phyloP scores from a whole-genome alignment of 1,284 basidiomycete species.

The Apiotrichum siamense region DNA sequence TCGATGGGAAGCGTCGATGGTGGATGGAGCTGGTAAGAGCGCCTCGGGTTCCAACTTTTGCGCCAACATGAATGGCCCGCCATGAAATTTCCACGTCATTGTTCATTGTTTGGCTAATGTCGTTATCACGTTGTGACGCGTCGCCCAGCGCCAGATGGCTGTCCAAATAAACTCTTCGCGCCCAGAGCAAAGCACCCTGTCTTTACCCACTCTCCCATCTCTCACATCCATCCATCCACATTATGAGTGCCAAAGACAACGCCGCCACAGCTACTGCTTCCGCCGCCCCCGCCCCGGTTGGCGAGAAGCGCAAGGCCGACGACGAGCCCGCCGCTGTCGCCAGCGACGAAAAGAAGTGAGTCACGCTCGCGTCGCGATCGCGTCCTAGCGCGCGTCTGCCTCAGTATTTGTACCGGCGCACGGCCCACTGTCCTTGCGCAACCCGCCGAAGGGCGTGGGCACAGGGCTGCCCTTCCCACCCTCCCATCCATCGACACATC shows the following conservation, averaged over 20 bases:
- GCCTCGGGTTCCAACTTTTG: background rate
- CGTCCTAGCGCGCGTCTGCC: too few species aligned
- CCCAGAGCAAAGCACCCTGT: background rate
- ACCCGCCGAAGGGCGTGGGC: background rate
- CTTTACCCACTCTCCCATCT: background rate
- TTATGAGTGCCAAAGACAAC: constrained; percentile 18
- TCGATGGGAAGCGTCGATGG: too few species aligned
- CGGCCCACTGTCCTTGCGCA: too few species aligned
- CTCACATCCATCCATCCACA: constrained; percentile 5
- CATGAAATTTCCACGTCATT: too few species aligned
- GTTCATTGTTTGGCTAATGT: too few species aligned
- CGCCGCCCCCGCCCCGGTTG: constrained; percentile 11
- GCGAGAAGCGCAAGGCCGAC: constrained; percentile 32
- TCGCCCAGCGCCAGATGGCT: too few species aligned
- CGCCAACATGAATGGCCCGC: background rate
- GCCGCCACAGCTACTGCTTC: too few species aligned
- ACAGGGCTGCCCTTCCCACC: too few species aligned
- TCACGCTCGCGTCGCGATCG: background rate
- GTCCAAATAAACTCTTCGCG: too few species aligned
- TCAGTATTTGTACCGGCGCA: too few species aligned
- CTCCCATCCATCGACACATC: too few species aligned
- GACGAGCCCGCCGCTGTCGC: constrained; percentile 12
- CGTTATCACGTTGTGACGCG: too few species aligned
- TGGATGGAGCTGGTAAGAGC: background rate
- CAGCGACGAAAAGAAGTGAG: constrained; percentile 32